Evolutionary conservation across 768 basidiomycete genomes (phyloP).

Genomic region (Panaeolus papilionaceus): DNA sequence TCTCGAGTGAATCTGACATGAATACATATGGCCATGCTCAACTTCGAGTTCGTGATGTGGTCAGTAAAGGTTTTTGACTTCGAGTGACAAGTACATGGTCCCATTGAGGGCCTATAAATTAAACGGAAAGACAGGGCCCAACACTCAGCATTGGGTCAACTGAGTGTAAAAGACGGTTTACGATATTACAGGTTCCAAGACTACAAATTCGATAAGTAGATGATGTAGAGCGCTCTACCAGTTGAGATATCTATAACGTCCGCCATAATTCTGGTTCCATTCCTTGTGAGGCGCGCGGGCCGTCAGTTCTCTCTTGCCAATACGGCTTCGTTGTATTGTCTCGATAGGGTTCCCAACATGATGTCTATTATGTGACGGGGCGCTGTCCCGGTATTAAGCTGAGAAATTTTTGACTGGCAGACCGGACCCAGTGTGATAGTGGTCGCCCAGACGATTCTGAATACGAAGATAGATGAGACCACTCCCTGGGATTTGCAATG

Average conservation of each 20-base stretch:
- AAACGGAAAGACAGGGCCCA: neutral
- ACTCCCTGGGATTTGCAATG: constrained; percentile 40
- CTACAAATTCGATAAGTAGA: neutral
- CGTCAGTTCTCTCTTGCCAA: neutral
- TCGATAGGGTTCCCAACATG: neutral
- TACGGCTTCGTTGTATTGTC: neutral
- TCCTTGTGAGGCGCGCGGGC: neutral
- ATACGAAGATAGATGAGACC: constrained; percentile 42
- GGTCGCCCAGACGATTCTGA: constrained; percentile 15
- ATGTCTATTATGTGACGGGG: neutral
- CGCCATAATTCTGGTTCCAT: neutral
- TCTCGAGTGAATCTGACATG: too few species aligned
- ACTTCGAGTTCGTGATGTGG: too few species aligned
- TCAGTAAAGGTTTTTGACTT: too few species aligned
- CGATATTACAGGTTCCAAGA: constrained; percentile 4
- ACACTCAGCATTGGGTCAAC: neutral
- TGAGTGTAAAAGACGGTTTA: neutral
- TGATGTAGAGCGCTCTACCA: neutral
- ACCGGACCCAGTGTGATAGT: constrained; percentile 32
- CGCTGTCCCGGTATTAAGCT: constrained; percentile 4
- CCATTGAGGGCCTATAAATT: neutral
- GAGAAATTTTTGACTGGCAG: constrained; percentile 35
- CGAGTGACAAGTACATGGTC: neutral
- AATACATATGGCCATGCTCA: too few species aligned
- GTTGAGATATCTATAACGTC: neutral